phyloP scores from a whole-genome alignment of 768 basidiomycete genomes.

The Leccinum uliginosum region DNA sequence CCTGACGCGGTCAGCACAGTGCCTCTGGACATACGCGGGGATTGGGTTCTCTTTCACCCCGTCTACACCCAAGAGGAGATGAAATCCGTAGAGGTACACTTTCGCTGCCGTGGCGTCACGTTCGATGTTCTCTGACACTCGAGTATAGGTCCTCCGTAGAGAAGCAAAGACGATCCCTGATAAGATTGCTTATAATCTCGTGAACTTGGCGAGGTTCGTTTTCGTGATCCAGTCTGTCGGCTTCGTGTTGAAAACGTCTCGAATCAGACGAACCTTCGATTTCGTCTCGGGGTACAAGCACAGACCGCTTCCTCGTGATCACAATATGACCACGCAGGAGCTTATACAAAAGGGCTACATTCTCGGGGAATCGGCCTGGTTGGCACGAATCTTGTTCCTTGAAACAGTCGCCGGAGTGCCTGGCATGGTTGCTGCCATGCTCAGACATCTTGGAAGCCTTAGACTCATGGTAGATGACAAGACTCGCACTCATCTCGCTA shows the following conservation, averaged over 20 bases:
- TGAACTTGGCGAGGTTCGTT: conserved; percentile 47
- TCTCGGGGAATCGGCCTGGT: conserved; percentile 73
- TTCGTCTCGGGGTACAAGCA: conserved; percentile 83
- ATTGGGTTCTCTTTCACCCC: conserved; percentile 93
- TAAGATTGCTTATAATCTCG: conserved; percentile 64
- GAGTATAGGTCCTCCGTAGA: conserved; percentile 60
- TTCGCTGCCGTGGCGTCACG: not conserved
- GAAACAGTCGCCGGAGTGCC: conserved; percentile 94
- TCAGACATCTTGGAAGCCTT: conserved; percentile 85
- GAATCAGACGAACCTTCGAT: conserved; percentile 66
- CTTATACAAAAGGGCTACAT: conserved; percentile 71
- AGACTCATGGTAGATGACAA: conserved; percentile 68
- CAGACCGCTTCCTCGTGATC: conserved; percentile 53
- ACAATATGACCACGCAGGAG: conserved; percentile 66
- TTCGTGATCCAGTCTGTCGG: not conserved
- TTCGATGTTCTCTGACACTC: conserved; percentile 2
- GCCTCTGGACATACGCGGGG: conserved; percentile 56
- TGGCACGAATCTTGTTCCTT: conserved; percentile 64
- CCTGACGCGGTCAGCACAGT: conserved; percentile 49
- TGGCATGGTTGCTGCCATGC: conserved; percentile 88
- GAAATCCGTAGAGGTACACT: conserved; percentile 60
- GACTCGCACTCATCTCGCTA: conserved; percentile 4
- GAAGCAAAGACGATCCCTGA: conserved; percentile 66
- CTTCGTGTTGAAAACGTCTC: conserved; percentile 2
- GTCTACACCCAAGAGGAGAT: conserved; percentile 79